Conservation (phyloP, 176 grass and related monocot species). For the Olyra latifolia region DNA sequence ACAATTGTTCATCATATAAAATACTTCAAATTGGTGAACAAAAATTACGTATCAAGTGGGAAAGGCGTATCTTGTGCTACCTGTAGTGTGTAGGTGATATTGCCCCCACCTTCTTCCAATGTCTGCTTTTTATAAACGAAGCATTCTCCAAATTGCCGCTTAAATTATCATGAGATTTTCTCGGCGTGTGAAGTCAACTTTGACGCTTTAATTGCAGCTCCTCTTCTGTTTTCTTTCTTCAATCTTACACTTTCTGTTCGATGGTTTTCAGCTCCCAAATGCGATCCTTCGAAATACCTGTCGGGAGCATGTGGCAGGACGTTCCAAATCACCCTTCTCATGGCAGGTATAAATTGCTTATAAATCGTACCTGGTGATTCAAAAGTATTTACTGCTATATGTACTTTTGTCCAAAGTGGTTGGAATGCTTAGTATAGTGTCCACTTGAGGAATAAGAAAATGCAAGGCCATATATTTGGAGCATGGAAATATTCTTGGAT, state of each 20-base stretch:
- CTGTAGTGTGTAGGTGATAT: not conserved
- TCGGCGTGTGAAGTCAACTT: not conserved
- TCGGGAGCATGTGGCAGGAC: constrained; percentile 26
- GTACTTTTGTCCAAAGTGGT: not conserved
- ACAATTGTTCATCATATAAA: not conserved
- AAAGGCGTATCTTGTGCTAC: not conserved
- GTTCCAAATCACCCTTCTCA: constrained; percentile 25
- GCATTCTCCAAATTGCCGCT: not conserved
- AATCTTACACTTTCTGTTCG: not conserved
- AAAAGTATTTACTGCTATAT: not conserved
- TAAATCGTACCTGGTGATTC: not conserved
- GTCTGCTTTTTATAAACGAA: not conserved
- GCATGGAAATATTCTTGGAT: too few relatives aligned
- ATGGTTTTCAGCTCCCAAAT: constrained; percentile 34
- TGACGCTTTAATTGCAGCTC: not conserved
- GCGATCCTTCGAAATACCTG: constrained; percentile 31
- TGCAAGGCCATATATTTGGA: too few relatives aligned
- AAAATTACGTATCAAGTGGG: not conserved
- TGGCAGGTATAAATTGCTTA: constrained; percentile 46
- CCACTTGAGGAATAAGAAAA: too few relatives aligned
- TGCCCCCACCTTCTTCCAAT: not conserved
- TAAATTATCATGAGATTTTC: not conserved
- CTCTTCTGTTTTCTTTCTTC: not conserved
- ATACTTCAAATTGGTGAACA: not conserved
- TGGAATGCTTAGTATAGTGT: not conserved